A percentile compares a stretch with the other conserved stretches of the same genome.
phyloP scores from a whole-genome alignment of 2,329 filamentous ascomycete genomes.

The Neurospora sp. region DNA sequence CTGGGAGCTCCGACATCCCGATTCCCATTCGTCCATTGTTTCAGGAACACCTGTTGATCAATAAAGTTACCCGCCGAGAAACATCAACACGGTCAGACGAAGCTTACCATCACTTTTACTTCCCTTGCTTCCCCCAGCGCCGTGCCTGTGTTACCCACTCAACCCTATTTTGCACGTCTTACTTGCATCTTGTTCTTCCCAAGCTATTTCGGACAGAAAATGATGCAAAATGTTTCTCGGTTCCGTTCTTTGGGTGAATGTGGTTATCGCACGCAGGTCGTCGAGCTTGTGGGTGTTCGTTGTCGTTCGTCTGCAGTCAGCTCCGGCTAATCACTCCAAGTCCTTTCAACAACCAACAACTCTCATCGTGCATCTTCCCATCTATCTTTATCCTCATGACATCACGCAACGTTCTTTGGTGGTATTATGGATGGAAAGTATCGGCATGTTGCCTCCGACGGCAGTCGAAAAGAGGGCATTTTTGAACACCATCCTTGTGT shows the following conservation, averaged over 20 bases:
- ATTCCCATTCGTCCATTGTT: not conserved
- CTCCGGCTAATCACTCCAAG: not conserved
- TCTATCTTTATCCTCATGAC: not conserved
- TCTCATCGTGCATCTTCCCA: not conserved
- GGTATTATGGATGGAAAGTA: not conserved
- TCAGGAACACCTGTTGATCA: not conserved
- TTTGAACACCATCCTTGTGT: not conserved
- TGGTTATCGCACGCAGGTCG: not conserved
- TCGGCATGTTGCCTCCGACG: not conserved
- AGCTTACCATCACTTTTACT: not conserved
- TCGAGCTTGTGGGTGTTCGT: not conserved
- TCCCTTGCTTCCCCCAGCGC: not conserved
- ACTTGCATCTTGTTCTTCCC: not conserved
- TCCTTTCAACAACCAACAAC: not conserved
- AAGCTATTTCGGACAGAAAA: not conserved
- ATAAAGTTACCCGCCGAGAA: not conserved
- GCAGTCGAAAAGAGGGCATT: not conserved
- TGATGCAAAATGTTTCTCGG: not conserved
- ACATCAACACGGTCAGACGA: not conserved
- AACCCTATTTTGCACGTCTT: not conserved
- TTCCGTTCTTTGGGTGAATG: not conserved
- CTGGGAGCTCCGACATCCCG: not conserved
- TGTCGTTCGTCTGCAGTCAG: not conserved
- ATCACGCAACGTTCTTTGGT: not conserved
- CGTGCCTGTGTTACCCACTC: not conserved